Evolutionary conservation across 106 monocot species (phyloP).

Genomic region (Posidonia australis): DNA sequence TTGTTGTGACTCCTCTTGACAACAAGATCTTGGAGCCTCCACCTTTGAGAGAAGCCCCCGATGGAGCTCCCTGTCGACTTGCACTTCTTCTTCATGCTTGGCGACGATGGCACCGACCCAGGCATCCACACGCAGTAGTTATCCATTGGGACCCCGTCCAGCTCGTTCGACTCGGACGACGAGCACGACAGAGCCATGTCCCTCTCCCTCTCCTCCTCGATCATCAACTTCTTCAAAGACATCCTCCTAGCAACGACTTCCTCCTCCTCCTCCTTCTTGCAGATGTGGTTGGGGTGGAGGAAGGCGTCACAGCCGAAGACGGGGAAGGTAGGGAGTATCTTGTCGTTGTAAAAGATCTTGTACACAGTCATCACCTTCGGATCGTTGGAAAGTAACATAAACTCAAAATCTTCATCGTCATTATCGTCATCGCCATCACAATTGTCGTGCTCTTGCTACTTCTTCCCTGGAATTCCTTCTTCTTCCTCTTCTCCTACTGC

Average conservation of each 20-base stretch:
- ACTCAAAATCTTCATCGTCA: slow-evolving; percentile 34
- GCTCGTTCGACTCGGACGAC: slow-evolving; percentile 20
- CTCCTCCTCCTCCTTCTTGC: neutral
- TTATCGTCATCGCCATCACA: neutral
- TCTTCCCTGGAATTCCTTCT: neutral
- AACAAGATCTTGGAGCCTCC: slow-evolving; percentile 41
- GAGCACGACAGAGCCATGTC: neutral
- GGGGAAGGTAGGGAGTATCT: slow-evolving; percentile 41
- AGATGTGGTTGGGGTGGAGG: neutral
- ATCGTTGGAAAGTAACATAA: slow-evolving; percentile 8
- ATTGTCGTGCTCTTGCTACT: too few species aligned
- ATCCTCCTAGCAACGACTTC: neutral
- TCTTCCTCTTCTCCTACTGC: neutral
- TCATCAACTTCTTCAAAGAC: slow-evolving; percentile 7
- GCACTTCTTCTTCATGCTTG: slow-evolving; percentile 31
- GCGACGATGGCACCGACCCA: slow-evolving; percentile 11
- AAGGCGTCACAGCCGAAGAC: slow-evolving; percentile 17
- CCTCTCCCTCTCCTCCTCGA: slow-evolving; percentile 11
- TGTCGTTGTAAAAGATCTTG: slow-evolving; percentile 32
- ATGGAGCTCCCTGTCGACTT: slow-evolving; percentile 29
- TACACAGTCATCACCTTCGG: slow-evolving; percentile 11
- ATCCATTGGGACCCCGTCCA: slow-evolving; percentile 15
- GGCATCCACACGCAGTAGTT: slow-evolving; percentile 30
- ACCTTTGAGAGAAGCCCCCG: slow-evolving; percentile 1
- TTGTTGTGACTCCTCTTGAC: slow-evolving; percentile 52